Evolutionary conservation across 2,329 filamentous ascomycete species (phyloP).

Genomic region (Fusarium sp.): DNA sequence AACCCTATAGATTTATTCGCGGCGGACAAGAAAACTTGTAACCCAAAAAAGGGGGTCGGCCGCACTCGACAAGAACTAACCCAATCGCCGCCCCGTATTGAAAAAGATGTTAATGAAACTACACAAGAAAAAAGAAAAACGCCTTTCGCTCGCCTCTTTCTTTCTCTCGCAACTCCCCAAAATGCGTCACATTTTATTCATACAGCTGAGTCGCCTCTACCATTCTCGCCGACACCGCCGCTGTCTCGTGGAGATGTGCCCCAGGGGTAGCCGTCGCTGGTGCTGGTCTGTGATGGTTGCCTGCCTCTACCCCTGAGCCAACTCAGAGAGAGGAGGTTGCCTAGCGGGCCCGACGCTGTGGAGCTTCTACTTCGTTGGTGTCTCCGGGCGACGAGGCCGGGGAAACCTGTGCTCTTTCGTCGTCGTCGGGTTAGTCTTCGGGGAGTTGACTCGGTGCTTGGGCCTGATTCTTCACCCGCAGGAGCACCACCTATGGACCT

Average conservation of each 20-base stretch:
- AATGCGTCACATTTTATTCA: conserved; percentile 40
- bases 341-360: conserved; percentile 58
- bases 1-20: conserved; percentile 16
- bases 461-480: conserved; percentile 41
- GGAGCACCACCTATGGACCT: conserved; percentile 46
- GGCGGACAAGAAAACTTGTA: conserved; percentile 1
- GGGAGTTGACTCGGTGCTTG: conserved; percentile 45
- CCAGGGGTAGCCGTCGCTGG: conserved; percentile 33
- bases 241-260: conserved; percentile 35
- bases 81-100: conserved; percentile 11
- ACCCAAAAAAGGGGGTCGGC: conserved; percentile 1
- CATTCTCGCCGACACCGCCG: conserved; percentile 19
- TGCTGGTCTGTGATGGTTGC: conserved; percentile 36
- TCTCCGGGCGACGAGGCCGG: conserved; percentile 64
- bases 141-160: conserved; percentile 30
- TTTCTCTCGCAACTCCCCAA: conserved; percentile 27
- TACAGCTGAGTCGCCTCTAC: conserved; percentile 46
- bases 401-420: conserved; percentile 68
- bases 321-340: conserved; percentile 61
- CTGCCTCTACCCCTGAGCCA: conserved; percentile 58
- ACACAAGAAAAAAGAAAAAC: conserved; percentile 29
- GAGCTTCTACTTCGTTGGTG: conserved; percentile 51
- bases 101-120: background rate
- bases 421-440: conserved; percentile 53
- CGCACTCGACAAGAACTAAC: conserved; percentile 8